These are phyloP conservation scores for Calonectria multiphialidica DNA, from an alignment of 2,329 filamentous ascomycete genomes.

Conservation along the genomic window DNA sequence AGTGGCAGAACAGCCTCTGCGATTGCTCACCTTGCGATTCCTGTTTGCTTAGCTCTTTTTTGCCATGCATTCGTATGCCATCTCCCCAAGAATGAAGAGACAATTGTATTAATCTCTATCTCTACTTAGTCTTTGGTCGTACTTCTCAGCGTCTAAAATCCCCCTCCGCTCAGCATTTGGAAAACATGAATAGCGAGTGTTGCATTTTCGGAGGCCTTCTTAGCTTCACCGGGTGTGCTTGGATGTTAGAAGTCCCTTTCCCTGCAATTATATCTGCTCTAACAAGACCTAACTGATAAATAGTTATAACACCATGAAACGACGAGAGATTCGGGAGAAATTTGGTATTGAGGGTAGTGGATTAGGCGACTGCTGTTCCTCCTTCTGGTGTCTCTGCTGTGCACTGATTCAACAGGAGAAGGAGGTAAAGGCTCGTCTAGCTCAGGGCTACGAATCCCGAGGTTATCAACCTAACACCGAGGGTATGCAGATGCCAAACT, in stretches of 20 bases:
- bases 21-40: not conserved
- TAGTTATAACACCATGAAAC: not conserved
- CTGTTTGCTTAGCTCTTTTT: not conserved
- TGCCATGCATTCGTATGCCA: not conserved
- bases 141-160: not conserved
- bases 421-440: conserved; percentile 11
- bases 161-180: not conserved
- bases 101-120: not conserved
- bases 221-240: not conserved
- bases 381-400: conserved; percentile 26
- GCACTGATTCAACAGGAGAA: conserved; percentile 24
- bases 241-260: not conserved
- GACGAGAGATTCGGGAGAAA: conserved; percentile 12
- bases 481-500: not conserved
- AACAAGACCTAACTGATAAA: not conserved
- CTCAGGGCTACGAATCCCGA: not conserved
- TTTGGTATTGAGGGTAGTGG: conserved; percentile 24
- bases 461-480: not conserved
- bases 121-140: not conserved
- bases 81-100: not conserved
- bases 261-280: not conserved
- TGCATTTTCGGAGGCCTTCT: not conserved
- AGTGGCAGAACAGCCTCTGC: not conserved
- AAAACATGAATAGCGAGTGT: not conserved
- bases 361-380: conserved; percentile 18